phyloP scores from a whole-genome alignment of 1,284 basidiomycete genomes.

The Cystobasidium slooffiae region DNA sequence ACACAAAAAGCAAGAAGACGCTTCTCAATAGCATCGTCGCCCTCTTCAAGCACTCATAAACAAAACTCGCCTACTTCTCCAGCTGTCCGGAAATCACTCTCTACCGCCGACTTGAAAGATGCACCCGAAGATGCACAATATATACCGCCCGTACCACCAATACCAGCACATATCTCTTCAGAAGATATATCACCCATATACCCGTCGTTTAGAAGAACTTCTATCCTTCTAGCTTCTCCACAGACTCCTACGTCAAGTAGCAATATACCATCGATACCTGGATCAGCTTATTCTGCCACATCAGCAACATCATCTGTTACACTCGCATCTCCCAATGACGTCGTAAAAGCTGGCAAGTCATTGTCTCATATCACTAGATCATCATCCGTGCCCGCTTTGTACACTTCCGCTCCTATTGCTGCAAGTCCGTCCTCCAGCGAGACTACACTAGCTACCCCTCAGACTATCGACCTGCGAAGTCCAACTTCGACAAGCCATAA shows the following conservation, averaged over 20 bases:
- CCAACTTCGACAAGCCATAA: background rate
- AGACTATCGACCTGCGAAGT: slow-evolving; percentile 2
- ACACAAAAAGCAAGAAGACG: background rate
- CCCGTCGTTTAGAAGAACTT: background rate
- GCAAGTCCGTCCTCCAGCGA: background rate
- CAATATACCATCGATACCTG: background rate
- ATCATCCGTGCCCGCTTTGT: background rate
- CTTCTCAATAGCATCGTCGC: background rate
- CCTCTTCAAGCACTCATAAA: background rate
- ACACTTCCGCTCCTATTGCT: background rate
- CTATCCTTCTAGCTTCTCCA: background rate
- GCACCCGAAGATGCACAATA: background rate
- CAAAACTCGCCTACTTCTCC: slow-evolving; percentile 1
- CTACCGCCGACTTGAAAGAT: background rate
- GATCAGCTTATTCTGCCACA: background rate
- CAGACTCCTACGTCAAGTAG: background rate
- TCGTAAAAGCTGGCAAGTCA: background rate
- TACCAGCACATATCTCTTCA: background rate
- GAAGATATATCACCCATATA: background rate
- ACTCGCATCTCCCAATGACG: background rate
- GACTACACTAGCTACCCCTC: background rate
- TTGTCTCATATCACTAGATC: background rate
- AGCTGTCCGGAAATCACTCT: slow-evolving; percentile 5
- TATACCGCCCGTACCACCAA: background rate
- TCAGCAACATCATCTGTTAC: background rate